Percentiles rank a stretch among this genome's conserved stretches.
Conservation (phyloP, 192 early-diverging fungal genomes). For the Podila epigama region DNA sequence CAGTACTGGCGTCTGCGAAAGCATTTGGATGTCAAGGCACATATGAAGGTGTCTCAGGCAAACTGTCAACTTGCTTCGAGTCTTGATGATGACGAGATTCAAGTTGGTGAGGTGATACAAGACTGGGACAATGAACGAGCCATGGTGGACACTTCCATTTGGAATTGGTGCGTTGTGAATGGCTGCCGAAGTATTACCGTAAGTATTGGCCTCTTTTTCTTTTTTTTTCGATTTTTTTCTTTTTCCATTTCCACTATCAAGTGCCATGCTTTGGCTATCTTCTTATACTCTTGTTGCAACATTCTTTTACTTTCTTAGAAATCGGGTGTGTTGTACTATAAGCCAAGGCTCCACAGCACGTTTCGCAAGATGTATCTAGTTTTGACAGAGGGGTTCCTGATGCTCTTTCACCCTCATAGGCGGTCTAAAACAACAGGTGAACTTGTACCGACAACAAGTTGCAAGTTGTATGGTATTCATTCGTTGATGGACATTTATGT, state of each 20-base stretch:
- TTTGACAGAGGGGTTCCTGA: slow-evolving; percentile 31
- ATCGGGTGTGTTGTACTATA: slow-evolving; percentile 46
- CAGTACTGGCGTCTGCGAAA: slow-evolving; percentile 41
- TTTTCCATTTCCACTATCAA: background rate
- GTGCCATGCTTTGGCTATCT: no score
- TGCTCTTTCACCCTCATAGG: slow-evolving; percentile 39
- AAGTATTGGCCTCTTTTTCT: no score
- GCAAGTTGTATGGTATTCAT: slow-evolving; percentile 22
- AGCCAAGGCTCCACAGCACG: slow-evolving; percentile 17
- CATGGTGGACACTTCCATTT: slow-evolving; percentile 22
- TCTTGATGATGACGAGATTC: slow-evolving; percentile 35
- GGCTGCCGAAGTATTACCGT: slow-evolving; percentile 47
- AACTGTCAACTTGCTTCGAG: slow-evolving; percentile 26
- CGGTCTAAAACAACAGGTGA: slow-evolving; percentile 21
- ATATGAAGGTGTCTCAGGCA: slow-evolving; percentile 13
- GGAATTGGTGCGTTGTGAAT: slow-evolving; percentile 54
- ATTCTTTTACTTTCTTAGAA: slow-evolving; percentile 12
- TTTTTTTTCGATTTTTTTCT: background rate
- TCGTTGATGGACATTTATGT: slow-evolving; percentile 46
- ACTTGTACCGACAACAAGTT: slow-evolving; percentile 7
- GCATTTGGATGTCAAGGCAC: slow-evolving; percentile 19
- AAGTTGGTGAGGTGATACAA: slow-evolving; percentile 13
- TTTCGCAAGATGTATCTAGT: slow-evolving; percentile 48
- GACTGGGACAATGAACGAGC: slow-evolving; percentile 43
- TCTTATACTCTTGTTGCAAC: no score